phyloP scores from a whole-genome alignment of 352 stramenopile genomes.

The Pythium sukuiense region DNA sequence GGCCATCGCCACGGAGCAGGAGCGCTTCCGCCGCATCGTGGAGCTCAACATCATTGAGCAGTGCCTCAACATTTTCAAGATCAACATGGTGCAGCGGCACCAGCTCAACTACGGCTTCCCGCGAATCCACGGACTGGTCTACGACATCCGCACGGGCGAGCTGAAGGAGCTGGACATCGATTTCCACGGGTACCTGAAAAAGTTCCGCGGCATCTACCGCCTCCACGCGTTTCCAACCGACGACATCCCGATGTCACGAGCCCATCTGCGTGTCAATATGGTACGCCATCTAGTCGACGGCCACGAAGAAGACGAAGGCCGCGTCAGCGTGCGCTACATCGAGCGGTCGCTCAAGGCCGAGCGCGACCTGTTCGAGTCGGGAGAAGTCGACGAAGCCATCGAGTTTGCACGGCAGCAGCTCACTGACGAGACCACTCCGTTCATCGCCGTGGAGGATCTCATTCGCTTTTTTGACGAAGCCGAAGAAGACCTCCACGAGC shows the following conservation, averaged over 20 bases:
- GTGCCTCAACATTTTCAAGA: conserved; percentile 92
- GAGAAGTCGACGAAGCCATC: conserved; percentile 55
- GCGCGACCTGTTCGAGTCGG: conserved; percentile 46
- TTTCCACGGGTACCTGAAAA: conserved; percentile 75
- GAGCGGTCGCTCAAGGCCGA: conserved; percentile 53
- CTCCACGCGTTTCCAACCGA: conserved; percentile 71
- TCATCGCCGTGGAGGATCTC: conserved; percentile 44
- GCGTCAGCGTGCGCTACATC: conserved; percentile 61
- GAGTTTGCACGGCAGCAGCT: conserved; percentile 34
- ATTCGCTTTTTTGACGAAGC: conserved; percentile 39
- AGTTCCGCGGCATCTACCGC: conserved; percentile 82
- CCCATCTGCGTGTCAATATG: conserved; percentile 75
- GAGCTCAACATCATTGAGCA: conserved; percentile 90
- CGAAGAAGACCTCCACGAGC: neutral
- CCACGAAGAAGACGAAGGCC: conserved; percentile 56
- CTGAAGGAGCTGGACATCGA: conserved; percentile 85
- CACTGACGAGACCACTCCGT: conserved; percentile 32
- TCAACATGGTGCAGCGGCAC: conserved; percentile 84
- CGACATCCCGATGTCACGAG: conserved; percentile 32
- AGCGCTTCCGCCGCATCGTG: conserved; percentile 75
- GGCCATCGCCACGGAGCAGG: conserved; percentile 74
- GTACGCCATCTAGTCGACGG: conserved; percentile 56
- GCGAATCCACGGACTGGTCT: conserved; percentile 87
- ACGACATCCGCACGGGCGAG: conserved; percentile 76
- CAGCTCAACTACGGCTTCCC: conserved; percentile 88